Base-by-base conservation (phyloP, 768 basidiomycete genomes). In the Ramaria sp. region DNA sequence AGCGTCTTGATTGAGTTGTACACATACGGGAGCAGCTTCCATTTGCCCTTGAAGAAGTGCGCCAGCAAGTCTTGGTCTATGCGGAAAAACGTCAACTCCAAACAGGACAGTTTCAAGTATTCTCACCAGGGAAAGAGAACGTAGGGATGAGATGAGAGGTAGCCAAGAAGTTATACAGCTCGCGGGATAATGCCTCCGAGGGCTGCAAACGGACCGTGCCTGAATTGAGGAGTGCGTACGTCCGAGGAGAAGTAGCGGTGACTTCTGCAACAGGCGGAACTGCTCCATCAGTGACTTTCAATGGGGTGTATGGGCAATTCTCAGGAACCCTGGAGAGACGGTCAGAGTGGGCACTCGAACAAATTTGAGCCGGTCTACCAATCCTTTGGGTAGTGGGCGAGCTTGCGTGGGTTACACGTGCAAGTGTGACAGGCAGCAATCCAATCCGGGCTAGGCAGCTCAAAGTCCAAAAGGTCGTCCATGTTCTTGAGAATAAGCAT, bases 1-100 rank as follows among this genome's bases (percentile, higher is more conserved):
- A 91, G 68, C n/a, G 93, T 88, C 71, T 91, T 93, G 60, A 98
- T 75, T 0, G 92, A 93, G 64, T 99, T 99, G 69, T 92, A 94
- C 59, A 82, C 82, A 82, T 88, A 96, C 1, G 84, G 79, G 41
- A 95, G 70, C 4, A 88, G 84, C 53, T 73, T 77, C 88, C 90
- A 93, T 66, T 69, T 82, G 17, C 85, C 86, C 55, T 76, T 69
- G 73, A 95, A 98, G 65, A 82, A 80, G 33, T 77, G 79, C 1
- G 93, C 79, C 33, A 97, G 79, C 33, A 96, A 77, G 63, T 99
- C 95, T 68, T 99, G 95, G 69, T 99, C 95, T 1, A 91, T 84
- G 68, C 97, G 96, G n/a, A 68, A 37, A 37, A 13, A 69, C 11
- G 54, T 48, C 22, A 57, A 17, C 49, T 49, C 19, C 17, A 34